Percentiles rank a stretch among this genome's conserved stretches.
Evolutionary conservation across 345 rosid genomes (phyloP).

Genomic region (Populus deltoides): DNA sequence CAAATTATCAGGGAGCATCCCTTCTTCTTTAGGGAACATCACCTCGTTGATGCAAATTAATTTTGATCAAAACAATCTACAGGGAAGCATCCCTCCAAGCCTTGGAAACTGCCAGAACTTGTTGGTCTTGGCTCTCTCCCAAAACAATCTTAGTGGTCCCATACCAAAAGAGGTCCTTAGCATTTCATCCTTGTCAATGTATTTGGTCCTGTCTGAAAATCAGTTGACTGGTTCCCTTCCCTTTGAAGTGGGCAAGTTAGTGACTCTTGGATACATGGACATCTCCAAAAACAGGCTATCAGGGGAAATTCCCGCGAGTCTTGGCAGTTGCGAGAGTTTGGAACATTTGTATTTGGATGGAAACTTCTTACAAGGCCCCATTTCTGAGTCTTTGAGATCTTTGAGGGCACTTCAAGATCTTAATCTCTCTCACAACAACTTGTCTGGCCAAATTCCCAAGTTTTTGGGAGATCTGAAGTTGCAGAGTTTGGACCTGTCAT

Average conservation of each 20-base stretch:
- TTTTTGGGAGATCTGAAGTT: neutral
- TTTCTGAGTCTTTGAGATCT: neutral
- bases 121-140: neutral
- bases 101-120: neutral
- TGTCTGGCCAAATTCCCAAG: slow-evolving; percentile 3
- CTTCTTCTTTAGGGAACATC: slow-evolving; percentile 10
- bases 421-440: slow-evolving; percentile 7
- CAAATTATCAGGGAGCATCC: slow-evolving; percentile 13
- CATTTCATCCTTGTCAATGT: slow-evolving; percentile 7
- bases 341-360: slow-evolving; percentile 5
- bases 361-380: slow-evolving; percentile 1
- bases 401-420: slow-evolving; percentile 5
- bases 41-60: neutral
- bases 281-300: slow-evolving; percentile 2
- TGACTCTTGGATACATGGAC: neutral
- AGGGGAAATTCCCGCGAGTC: slow-evolving; percentile 8
- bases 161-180: slow-evolving; percentile 14
- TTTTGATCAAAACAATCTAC: neutral
- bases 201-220: neutral
- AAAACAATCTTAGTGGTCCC: slow-evolving; percentile 1
- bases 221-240: slow-evolving; percentile 4
- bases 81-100: slow-evolving; percentile 19
- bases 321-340: slow-evolving; percentile 10
- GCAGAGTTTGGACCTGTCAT: slow-evolving; percentile 10
- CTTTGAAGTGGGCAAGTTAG: slow-evolving; percentile 7